Evolutionary conservation across 2,329 filamentous ascomycete species (phyloP), one percentile per base, ranked within the genome.

Genomic region (Orbilia javanica): DNA sequence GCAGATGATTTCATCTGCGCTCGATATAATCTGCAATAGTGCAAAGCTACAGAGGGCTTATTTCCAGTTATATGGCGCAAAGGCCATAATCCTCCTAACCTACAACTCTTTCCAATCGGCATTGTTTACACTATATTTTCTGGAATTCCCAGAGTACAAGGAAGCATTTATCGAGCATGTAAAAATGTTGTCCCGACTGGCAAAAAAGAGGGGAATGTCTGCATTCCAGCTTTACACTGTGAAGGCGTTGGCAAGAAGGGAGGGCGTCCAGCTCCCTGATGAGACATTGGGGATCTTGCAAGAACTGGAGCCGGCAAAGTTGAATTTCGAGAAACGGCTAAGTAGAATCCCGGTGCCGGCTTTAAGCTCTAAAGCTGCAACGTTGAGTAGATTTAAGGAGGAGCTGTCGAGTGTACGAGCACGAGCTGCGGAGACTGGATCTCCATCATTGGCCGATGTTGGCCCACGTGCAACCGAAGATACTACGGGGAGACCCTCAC

Each of bases 91-190:
- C 4, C 22, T 62, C 10, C 36, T 77, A 44, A 77, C 60, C 1
- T 77, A 77, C 34, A 67, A 71, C 57, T 52, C 73, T 3, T 77
- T 50, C 62, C 73, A 77, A 27, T 77, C 73, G 2, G 39, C 66
- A 2, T 15, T 77, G 11, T 63, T 63, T 25, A 62, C 73, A 1
- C 36, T 77, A 53, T 77, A 71, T 36, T 77, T 77, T 18, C 60
- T 77, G 36, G 73, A 77, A 15, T 44, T 62, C n/a, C 29, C 20
- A 7, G 50, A 77, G 22, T 67, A 70, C n/a, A 1, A 48, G 10
- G 73, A 77, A 10, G 60, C 66, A 5, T 77, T 77, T 31, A 18
- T 77, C 13, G 66, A 77, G 25, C 62, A 70, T 31, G 18, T 62
- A 22, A 77, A 77, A 52, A 46, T 39, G 18, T 42, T 71, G 13